Percentiles rank a stretch among this genome's conserved stretches.
Conservation (phyloP, 225 moss, liverwort and hornwort genomes). For the Antitrichia curtipendula region DNA sequence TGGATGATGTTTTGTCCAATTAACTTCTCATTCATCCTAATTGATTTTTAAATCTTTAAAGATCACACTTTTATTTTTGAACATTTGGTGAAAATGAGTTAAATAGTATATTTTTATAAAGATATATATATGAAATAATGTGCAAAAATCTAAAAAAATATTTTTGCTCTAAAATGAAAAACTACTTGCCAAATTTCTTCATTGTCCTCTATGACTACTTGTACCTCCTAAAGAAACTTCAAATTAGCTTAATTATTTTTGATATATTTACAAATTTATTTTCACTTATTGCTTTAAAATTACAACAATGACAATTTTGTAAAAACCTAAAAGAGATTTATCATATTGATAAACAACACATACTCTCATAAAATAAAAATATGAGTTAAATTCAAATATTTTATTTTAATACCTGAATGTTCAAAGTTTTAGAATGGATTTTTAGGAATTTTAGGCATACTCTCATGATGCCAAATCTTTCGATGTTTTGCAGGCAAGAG, state of each 20-base stretch:
- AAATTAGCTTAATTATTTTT: no score
- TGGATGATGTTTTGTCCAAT: neutral
- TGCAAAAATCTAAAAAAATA: neutral
- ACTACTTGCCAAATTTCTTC: neutral
- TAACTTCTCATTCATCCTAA: neutral
- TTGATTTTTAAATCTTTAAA: neutral
- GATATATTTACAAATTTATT: neutral
- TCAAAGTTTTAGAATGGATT: accelerated
- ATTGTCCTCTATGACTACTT: neutral
- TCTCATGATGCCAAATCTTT: neutral
- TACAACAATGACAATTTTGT: neutral
- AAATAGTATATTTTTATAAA: neutral
- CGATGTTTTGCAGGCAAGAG: neutral
- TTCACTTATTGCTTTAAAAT: neutral
- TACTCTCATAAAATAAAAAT: neutral
- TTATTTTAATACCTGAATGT: neutral
- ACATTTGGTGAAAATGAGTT: neutral
- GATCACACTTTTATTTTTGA: neutral
- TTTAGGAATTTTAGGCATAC: neutral
- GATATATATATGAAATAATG: neutral
- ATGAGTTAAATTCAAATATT: neutral
- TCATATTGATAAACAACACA: neutral
- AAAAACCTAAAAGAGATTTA: neutral
- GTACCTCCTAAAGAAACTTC: neutral
- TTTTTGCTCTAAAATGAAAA: neutral